These are phyloP conservation scores for Conidiobolus incongruus DNA, from an alignment of 371 early-diverging fungal genomes.

Conservation along the genomic window DNA sequence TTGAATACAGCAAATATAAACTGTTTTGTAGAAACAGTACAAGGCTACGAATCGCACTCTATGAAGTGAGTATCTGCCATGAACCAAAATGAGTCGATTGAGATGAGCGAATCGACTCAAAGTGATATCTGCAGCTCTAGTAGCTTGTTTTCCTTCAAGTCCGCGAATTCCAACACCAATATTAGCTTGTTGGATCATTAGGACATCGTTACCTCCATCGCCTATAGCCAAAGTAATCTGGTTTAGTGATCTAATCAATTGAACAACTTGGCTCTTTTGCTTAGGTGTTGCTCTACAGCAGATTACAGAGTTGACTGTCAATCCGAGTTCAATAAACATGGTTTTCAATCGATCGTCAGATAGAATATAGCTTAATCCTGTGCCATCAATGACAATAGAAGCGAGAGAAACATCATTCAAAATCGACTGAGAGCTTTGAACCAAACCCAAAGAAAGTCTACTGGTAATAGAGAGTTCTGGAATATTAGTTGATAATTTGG, in stretches of 20 bases:
- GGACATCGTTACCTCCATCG: slow-evolving; percentile 91
- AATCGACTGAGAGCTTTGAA: slow-evolving; percentile 3
- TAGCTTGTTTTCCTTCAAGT: slow-evolving; percentile 66
- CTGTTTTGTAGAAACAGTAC: slow-evolving; percentile 66
- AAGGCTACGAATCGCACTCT: slow-evolving; percentile 43
- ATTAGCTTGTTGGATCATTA: slow-evolving; percentile 79
- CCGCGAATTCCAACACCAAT: slow-evolving; percentile 77
- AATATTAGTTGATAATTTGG: not conserved
- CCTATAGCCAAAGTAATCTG: slow-evolving; percentile 71
- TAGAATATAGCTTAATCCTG: slow-evolving; percentile 35
- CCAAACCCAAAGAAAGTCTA: not conserved
- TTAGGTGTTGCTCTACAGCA: slow-evolving; percentile 87
- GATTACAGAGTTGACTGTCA: slow-evolving; percentile 46
- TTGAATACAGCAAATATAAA: slow-evolving; percentile 40
- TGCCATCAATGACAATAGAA: slow-evolving; percentile 52
- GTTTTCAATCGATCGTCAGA: slow-evolving; percentile 15
- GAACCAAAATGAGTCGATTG: slow-evolving; percentile 42
- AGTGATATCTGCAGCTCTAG: slow-evolving; percentile 58
- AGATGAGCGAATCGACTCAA: slow-evolving; percentile 61
- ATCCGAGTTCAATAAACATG: slow-evolving; percentile 40
- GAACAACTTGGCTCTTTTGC: slow-evolving; percentile 73
- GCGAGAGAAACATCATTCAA: slow-evolving; percentile 10
- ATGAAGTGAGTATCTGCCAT: slow-evolving; percentile 59
- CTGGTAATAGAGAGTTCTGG: not conserved
- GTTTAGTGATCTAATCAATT: slow-evolving; percentile 26